phyloP scores from a whole-genome alignment of 192 early-diverging fungal genomes.

The Blastocladiella britannica region DNA sequence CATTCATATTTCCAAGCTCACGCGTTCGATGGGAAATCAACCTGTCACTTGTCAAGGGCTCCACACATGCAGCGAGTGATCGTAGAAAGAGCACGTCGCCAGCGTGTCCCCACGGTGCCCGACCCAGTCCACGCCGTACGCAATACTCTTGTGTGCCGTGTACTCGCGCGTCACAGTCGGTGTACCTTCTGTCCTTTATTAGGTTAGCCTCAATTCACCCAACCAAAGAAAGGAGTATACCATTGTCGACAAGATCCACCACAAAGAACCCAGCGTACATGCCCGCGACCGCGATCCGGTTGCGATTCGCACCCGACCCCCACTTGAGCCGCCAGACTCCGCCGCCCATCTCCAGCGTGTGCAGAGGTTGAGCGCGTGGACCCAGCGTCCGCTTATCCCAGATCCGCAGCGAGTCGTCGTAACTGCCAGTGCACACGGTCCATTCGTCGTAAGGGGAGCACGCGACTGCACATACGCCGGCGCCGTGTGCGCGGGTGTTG shows the following conservation, averaged over 20 bases:
- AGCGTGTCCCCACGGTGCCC: background rate
- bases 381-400: background rate
- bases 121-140: background rate
- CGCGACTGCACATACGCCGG: background rate
- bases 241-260: background rate
- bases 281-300: background rate
- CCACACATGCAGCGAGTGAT: background rate
- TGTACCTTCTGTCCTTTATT: background rate
- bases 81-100: background rate
- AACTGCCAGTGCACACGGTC: background rate
- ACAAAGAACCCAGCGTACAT: conserved; percentile 1
- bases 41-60: too few species aligned
- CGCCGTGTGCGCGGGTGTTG: background rate
- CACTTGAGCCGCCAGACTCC: background rate
- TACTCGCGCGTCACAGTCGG: background rate
- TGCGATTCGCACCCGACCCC: background rate
- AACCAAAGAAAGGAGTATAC: background rate
- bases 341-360: background rate
- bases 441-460: background rate
- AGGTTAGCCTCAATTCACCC: background rate
- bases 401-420: background rate
- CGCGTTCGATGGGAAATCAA: too few species aligned
- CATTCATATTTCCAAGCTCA: too few species aligned
- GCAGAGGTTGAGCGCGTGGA: background rate
- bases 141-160: background rate